Base-by-base conservation (phyloP, 2,329 filamentous ascomycete genomes). In the Ophiostoma himal-ulmi region DNA sequence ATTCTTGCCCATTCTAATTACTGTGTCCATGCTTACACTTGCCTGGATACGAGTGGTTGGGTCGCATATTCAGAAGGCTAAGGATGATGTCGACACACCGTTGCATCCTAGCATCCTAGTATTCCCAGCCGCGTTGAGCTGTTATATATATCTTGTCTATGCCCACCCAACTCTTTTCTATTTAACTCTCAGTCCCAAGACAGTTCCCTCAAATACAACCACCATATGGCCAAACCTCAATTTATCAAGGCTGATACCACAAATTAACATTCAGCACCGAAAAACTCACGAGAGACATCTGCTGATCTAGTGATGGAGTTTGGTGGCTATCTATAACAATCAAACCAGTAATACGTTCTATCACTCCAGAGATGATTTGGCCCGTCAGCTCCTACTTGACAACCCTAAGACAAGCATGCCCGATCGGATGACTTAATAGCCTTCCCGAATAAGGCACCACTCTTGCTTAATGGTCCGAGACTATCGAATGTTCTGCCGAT, bases 401-500 rank as follows among this genome's bases (percentile, higher is more conserved):
- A 2, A 2, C 41, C 41, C 11, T 13, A 13, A 44, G 14, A 48
- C 17, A 20, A 20, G 44, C 44, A n/a, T 48, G 44, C 52, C 22
- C 52, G 52, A 62, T 62, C 26, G n/a, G 26, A 62, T 36, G 57
- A 62, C 57, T 34, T 62, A 36, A 62, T 30, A 48, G 44, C 52
- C 22, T 62, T 62, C 14, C 57, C 5, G 57, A 62, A 62, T 26
- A 34, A 62, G 57, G 14, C 57, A 62, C 57, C 57, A 62, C 57
- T 62, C 26, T 60, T 30, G 57, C 14, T 17, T 7, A 62, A 34
- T 62, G 57, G 26, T 34, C 52, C 52, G 57, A 62, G 57, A 65
- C 20, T 36, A 65, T 65, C 62, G 62, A 65, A 41, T 65, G 62
- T 65, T 65, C 36, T 65, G 62, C 62, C 30, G 60, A 14, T 64